Base-by-base conservation (phyloP, 2,329 filamentous ascomycete genomes). In the Fusarium chuoi region DNA sequence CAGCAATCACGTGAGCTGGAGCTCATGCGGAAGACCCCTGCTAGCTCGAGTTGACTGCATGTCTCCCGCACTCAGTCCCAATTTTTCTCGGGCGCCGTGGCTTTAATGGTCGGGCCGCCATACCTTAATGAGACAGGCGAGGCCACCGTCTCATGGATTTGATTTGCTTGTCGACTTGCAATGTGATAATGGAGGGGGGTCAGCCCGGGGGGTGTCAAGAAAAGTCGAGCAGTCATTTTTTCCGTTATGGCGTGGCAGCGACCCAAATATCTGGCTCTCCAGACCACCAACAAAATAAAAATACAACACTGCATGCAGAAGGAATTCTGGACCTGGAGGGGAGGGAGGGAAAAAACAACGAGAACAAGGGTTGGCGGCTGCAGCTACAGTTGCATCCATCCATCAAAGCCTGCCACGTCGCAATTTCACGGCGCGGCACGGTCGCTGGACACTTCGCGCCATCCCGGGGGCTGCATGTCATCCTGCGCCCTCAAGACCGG, bases 1-100 rank as follows among this genome's bases (percentile, higher is more conserved):
- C 33, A 28, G 39, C 22, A 55, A 26, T 83, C 82, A 83, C 82
- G 80, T 83, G 82, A 83, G 69, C 36, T 33, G 35, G 35, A 46
- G 33, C 75, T 78, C 76, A 83, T 83, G 81, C 81, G 80, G 78
- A 75, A 74, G 61, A 79, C 73, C 77, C 80, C 77, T 79, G 78
- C 74, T 77, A 76, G 68, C 30, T 63, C 74, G 75, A 79, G 74
- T 77, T 79, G 78, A 55, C 73, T 81, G 80, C 81, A 81, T 78
- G 70, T 77, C 68, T 81, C 80, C 79, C 79, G 77, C 72, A 58
- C 61, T 70, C 52, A 65, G 77, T 68, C 76, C 80, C 78, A 74
- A 59, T 78, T 80, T 80, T 80, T 65, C 63, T 70, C 66, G 68
- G 62, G 62, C 68, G 68, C 68, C 68, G 72, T 71, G 70, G 74